Conservation (phyloP, 2,329 filamentous ascomycete species). For the Elsinoe fawcettii region DNA sequence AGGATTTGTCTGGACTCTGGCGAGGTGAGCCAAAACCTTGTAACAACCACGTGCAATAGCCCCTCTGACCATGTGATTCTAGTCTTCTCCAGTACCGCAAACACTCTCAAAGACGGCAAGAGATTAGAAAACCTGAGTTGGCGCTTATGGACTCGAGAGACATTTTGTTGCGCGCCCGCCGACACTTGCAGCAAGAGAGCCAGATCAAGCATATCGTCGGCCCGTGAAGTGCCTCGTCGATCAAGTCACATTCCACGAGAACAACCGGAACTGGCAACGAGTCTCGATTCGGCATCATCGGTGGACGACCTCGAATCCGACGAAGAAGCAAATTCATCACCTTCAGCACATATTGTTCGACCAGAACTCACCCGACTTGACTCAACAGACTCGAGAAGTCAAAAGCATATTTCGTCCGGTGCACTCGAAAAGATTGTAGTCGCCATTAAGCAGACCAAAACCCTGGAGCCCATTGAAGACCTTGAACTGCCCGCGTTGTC, state of each 20-base stretch:
- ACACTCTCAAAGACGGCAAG: slow-evolving; percentile 86
- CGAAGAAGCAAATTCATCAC: slow-evolving; percentile 39
- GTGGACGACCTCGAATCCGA: slow-evolving; percentile 31
- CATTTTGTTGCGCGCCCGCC: slow-evolving; percentile 71
- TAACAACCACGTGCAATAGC: not conserved
- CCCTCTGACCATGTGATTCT: slow-evolving; percentile 12
- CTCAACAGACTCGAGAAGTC: slow-evolving; percentile 62
- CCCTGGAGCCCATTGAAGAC: slow-evolving; percentile 51
- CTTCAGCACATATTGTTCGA: slow-evolving; percentile 40
- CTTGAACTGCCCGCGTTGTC: slow-evolving; percentile 26
- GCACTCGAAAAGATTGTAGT: slow-evolving; percentile 91
- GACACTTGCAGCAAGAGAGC: slow-evolving; percentile 28
- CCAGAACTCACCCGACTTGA: slow-evolving; percentile 65
- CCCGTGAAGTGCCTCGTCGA: slow-evolving; percentile 20
- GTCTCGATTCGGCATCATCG: slow-evolving; percentile 38
- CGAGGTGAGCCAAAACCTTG: slow-evolving; percentile 58
- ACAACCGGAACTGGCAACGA: slow-evolving; percentile 41
- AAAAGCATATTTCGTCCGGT: slow-evolving; percentile 86
- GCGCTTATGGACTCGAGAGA: slow-evolving; percentile 91
- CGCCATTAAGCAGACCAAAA: slow-evolving; percentile 78
- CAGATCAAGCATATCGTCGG: slow-evolving; percentile 21
- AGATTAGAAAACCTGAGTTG: slow-evolving; percentile 92
- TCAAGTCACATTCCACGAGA: slow-evolving; percentile 21
- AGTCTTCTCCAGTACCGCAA: slow-evolving; percentile 85
- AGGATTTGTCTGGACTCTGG: slow-evolving; percentile 96